phyloP scores from a whole-genome alignment of 768 basidiomycete species.

The Fomitopsis pulvina region DNA sequence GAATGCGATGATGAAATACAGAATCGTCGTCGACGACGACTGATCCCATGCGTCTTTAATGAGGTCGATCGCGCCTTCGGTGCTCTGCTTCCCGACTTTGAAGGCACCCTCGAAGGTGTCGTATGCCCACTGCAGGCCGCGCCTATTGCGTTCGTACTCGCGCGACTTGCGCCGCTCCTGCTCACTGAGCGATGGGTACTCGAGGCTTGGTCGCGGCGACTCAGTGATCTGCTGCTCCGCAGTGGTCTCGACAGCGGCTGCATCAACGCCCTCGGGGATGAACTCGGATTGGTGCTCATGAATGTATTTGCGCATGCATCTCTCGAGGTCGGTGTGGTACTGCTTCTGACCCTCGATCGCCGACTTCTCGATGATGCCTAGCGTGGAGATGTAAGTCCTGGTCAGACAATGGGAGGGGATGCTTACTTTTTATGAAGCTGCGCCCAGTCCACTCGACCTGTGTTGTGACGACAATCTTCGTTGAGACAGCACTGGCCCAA shows the following conservation, averaged over 20 bases:
- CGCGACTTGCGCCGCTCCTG: constrained; percentile 44
- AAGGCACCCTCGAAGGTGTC: constrained; percentile 78
- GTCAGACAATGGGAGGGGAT: constrained; percentile 2
- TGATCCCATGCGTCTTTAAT: constrained; percentile 77
- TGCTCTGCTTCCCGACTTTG: constrained; percentile 64
- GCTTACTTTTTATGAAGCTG: constrained; percentile 89
- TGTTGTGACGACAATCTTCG: constrained; percentile 79
- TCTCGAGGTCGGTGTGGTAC: constrained; percentile 80
- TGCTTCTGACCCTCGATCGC: constrained; percentile 87
- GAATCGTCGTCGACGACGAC: constrained; percentile 60
- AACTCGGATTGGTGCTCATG: constrained; percentile 87
- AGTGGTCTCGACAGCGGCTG: constrained; percentile 41
- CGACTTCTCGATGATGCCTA: constrained; percentile 90
- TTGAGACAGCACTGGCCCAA: constrained; percentile 81
- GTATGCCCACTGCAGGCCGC: constrained; percentile 82
- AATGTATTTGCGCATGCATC: constrained; percentile 84
- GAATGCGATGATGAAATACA: constrained; percentile 65
- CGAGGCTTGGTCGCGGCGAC: constrained; percentile 8
- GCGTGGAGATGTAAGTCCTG: not conserved
- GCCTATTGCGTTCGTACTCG: constrained; percentile 62
- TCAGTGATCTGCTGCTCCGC: constrained; percentile 25
- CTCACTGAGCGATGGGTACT: constrained; percentile 21
- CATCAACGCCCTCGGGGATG: constrained; percentile 73
- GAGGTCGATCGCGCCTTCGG: constrained; percentile 69
- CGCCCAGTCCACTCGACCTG: constrained; percentile 95